Evolutionary conservation across 208 protist species (phyloP).

Genomic region (Angomonas desouzai): DNA sequence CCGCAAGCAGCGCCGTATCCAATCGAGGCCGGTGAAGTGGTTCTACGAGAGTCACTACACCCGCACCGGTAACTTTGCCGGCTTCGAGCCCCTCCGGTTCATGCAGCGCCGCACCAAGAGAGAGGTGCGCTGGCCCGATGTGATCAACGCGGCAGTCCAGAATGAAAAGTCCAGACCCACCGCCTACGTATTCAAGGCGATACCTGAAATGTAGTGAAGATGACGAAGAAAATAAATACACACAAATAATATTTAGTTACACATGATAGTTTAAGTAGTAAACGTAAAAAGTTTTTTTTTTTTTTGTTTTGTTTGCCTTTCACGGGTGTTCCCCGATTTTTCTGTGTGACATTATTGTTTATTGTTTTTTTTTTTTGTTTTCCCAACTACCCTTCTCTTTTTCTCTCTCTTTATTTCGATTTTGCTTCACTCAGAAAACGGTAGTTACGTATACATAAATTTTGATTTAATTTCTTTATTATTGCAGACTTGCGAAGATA

Average conservation of each 20-base stretch:
- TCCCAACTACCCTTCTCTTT: no score
- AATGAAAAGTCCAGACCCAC: slow-evolving; percentile 80
- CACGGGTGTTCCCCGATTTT: no score
- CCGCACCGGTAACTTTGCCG: slow-evolving; percentile 86
- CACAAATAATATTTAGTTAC: neutral
- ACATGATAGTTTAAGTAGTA: neutral
- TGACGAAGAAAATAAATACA: neutral
- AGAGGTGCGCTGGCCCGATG: slow-evolving; percentile 89
- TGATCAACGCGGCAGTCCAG: slow-evolving; percentile 87
- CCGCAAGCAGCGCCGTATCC: slow-evolving; percentile 87
- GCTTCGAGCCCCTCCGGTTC: slow-evolving; percentile 85
- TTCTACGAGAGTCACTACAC: slow-evolving; percentile 94
- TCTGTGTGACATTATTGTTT: no score
- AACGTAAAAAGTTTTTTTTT: neutral
- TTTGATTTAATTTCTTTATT: neutral
- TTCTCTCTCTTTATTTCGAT: no score
- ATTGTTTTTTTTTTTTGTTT: no score
- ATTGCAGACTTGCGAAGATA: no score
- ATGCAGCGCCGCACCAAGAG: slow-evolving; percentile 89
- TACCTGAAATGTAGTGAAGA: slow-evolving; percentile 69
- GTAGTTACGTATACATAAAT: no score
- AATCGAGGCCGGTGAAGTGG: slow-evolving; percentile 91
- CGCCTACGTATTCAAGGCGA: slow-evolving; percentile 87
- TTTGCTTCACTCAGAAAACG: no score
- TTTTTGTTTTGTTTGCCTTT: neutral